Conservation (phyloP, 108 stramenopile species). For the Cyclotella cryptica region DNA sequence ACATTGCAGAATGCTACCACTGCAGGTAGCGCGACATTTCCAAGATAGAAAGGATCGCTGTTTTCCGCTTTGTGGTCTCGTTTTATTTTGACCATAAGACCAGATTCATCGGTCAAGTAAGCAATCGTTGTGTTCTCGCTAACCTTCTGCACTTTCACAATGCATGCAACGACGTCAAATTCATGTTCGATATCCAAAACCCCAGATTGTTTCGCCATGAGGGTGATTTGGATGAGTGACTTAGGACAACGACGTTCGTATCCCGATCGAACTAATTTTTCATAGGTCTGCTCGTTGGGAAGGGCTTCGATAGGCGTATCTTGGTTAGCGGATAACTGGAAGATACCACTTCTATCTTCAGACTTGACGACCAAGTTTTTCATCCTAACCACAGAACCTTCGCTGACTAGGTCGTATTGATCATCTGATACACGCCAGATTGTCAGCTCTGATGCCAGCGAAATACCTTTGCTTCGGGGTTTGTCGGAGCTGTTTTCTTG, state of each 20-base stretch:
- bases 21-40: slow-evolving; percentile 19
- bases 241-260: slow-evolving; percentile 47
- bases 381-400: slow-evolving; percentile 63
- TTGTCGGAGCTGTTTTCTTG: neutral
- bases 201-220: slow-evolving; percentile 47
- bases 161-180: slow-evolving; percentile 53
- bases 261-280: slow-evolving; percentile 33
- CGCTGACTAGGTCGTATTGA: slow-evolving; percentile 63
- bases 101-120: slow-evolving; percentile 64
- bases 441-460: slow-evolving; percentile 55
- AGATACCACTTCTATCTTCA: slow-evolving; percentile 41
- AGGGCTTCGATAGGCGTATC: slow-evolving; percentile 57
- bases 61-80: slow-evolving; percentile 28
- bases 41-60: slow-evolving; percentile 39
- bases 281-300: slow-evolving; percentile 17
- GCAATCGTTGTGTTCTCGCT: slow-evolving; percentile 21
- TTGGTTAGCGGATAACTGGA: slow-evolving; percentile 65
- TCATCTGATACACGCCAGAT: slow-evolving; percentile 82
- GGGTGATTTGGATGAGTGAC: slow-evolving; percentile 55
- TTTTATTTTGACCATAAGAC: slow-evolving; percentile 40
- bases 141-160: slow-evolving; percentile 34
- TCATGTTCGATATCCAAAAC: slow-evolving; percentile 24
- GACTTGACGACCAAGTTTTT: slow-evolving; percentile 65
- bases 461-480: neutral
- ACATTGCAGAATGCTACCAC: slow-evolving; percentile 66